Percentiles rank a stretch among this genome's conserved stretches.
Conservation (phyloP, 305 asterid species). For the Plantago coronopus region DNA sequence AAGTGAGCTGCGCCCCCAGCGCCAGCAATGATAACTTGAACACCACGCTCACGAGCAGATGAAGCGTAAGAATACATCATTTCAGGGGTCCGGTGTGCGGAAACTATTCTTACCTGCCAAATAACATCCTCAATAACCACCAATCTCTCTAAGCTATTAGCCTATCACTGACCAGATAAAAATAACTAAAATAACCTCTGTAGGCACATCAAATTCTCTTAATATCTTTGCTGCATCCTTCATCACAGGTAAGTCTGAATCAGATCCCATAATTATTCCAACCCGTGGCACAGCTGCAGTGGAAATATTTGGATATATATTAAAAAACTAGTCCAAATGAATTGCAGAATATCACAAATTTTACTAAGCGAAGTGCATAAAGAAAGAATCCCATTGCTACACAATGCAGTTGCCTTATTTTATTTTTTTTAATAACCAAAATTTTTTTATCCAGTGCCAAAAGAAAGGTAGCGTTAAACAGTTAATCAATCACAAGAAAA, state of each 20-base stretch:
- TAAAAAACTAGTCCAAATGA: no score
- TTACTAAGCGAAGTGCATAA: no score
- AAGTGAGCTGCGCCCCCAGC: conserved; percentile 99
- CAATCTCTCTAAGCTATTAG: conserved; percentile 14
- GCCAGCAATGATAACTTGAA: conserved; percentile 92
- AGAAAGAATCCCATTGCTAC: no score
- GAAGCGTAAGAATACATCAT: conserved; percentile 71
- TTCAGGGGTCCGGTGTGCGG: conserved; percentile 95
- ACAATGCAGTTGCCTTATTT: no score
- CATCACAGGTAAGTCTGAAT: conserved; percentile 98
- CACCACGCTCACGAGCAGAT: conserved; percentile 82
- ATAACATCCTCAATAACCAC: conserved; percentile 9
- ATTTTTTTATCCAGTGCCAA: no score
- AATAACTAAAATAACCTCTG: conserved; percentile 53
- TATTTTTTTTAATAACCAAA: no score
- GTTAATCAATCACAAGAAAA: no score
- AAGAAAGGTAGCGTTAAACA: no score
- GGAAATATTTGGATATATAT: conserved; percentile 9
- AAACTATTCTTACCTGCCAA: conserved; percentile 81
- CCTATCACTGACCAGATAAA: conserved; percentile 4
- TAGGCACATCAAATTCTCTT: conserved; percentile 68
- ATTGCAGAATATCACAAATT: no score
- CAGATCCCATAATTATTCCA: conserved; percentile 97
- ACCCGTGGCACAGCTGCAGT: conserved; percentile 68
- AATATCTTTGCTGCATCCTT: conserved; percentile 85